Base-by-base conservation (phyloP, 306 rosid genomes). In the Mimosa bimucronata region DNA sequence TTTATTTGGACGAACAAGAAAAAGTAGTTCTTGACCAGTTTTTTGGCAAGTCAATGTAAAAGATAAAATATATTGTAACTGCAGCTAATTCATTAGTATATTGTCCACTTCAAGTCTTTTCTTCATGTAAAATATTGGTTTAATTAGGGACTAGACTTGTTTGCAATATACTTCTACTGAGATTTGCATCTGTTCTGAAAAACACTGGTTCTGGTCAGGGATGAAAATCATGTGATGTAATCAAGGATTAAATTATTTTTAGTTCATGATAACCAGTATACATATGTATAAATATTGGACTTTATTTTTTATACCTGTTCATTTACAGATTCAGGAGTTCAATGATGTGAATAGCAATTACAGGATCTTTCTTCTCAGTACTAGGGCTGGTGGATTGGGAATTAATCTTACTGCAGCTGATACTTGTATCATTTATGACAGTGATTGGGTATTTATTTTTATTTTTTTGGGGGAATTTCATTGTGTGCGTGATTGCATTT, bases 361-460 rank as follows among this genome's bases (percentile, higher is more conserved):
- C 84, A 87, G 90, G 86, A 75, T 96, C 65, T 96, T 96, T 70
- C 90, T 96, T 76, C 90, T 93, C 53, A 93, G 97, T 85, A 96
- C 99, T 58, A 88, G 98, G 88, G 98, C 99, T 71, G 99, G 99
- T 83, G 99, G 99, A 71, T 76, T 96, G 90, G 98, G 98, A 71
- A 96, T 96, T 55, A 96, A 96, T 82, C 99, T 96, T 53, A 96
- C 99, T 60, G 94, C 97, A 11, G 99, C 99, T 41, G 99, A 96
- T 84, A 96, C 99, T 67, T 93, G 98, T 85, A 93, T 96, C 73
- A 91, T 96, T 82, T 96, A 96, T 76, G 98, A 96, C 83, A 96
- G 99, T 80, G 99, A 96, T 69, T 96, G 99, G 99, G 99, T 96
- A 93, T 64, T n/a, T 81, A 66, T 1, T 57, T 77, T 31, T 21